Evolutionary conservation across 192 early-diverging fungal species (phyloP).

Genomic region (Entomortierella lignicola): DNA sequence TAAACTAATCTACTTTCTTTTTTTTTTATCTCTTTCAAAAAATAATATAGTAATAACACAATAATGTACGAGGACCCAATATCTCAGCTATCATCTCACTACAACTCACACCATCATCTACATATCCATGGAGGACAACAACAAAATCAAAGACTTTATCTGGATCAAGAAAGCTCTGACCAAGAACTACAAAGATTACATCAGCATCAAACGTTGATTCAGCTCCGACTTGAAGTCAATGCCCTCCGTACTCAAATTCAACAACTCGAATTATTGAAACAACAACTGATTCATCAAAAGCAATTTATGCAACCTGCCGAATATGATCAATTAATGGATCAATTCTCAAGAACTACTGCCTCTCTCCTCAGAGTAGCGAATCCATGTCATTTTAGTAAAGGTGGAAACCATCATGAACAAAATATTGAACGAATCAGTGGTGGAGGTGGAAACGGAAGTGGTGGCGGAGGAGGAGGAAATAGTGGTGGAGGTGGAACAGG

Average conservation of each 20-base stretch:
- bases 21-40: not conserved
- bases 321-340: slow-evolving; percentile 43
- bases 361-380: slow-evolving; percentile 24
- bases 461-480: not conserved
- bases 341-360: slow-evolving; percentile 34
- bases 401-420: not conserved
- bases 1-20: no score
- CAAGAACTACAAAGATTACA: slow-evolving; percentile 31
- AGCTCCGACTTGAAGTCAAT: slow-evolving; percentile 42
- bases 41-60: not conserved
- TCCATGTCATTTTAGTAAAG: slow-evolving; percentile 19
- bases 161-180: slow-evolving; percentile 9
- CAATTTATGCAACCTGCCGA: slow-evolving; percentile 21
- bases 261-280: slow-evolving; percentile 36
- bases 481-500: not conserved
- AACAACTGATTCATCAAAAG: slow-evolving; percentile 34
- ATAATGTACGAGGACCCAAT: slow-evolving; percentile 42
- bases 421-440: not conserved
- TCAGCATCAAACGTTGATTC: slow-evolving; percentile 40
- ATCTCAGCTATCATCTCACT: slow-evolving; percentile 7
- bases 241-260: slow-evolving; percentile 32
- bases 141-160: no score
- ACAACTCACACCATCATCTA: not conserved
- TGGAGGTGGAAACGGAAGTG: slow-evolving; percentile 1
- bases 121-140: not conserved